Evolutionary conservation across 495 filamentous ascomycete genomes (phyloP).

Genomic region (Annulohypoxylon nitens): DNA sequence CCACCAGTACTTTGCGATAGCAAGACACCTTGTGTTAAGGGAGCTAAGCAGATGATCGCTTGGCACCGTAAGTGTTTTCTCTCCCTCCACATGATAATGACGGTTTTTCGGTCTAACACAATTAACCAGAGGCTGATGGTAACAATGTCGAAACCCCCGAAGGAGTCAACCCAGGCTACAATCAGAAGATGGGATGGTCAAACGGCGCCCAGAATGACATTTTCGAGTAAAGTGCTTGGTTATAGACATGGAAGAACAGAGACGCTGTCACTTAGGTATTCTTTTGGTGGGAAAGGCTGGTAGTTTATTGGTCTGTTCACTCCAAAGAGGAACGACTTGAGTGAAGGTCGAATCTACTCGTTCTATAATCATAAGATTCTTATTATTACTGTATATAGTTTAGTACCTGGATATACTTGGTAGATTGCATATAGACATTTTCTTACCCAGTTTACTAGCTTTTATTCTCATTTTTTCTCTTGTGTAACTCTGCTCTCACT

Average conservation of each 20-base stretch:
- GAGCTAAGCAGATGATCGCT: conserved; percentile 69
- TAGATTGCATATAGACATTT: background rate
- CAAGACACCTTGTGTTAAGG: conserved; percentile 61
- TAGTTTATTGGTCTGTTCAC: background rate
- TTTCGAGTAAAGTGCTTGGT: conserved; percentile 44
- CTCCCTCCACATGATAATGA: background rate
- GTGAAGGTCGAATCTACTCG: background rate
- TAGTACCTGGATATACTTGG: background rate
- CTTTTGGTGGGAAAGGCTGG: background rate
- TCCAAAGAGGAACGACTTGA: background rate
- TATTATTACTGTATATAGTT: background rate
- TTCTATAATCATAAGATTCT: background rate
- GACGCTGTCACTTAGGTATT: background rate
- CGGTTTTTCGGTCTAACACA: background rate
- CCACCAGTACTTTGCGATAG: conserved; percentile 60
- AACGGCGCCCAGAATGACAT: conserved; percentile 64
- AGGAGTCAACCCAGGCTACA: conserved; percentile 55
- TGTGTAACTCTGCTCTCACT: no score
- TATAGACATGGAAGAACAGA: background rate
- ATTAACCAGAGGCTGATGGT: conserved; percentile 52
- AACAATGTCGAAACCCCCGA: conserved; percentile 56
- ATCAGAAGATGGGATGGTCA: conserved; percentile 56
- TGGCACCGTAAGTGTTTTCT: conserved; percentile 56
- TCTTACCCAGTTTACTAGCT: background rate
- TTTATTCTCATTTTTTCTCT: no score